These are phyloP conservation scores for Emmonsia crescens DNA, from an alignment of 2,329 filamentous ascomycete genomes.

Conservation along the genomic window DNA sequence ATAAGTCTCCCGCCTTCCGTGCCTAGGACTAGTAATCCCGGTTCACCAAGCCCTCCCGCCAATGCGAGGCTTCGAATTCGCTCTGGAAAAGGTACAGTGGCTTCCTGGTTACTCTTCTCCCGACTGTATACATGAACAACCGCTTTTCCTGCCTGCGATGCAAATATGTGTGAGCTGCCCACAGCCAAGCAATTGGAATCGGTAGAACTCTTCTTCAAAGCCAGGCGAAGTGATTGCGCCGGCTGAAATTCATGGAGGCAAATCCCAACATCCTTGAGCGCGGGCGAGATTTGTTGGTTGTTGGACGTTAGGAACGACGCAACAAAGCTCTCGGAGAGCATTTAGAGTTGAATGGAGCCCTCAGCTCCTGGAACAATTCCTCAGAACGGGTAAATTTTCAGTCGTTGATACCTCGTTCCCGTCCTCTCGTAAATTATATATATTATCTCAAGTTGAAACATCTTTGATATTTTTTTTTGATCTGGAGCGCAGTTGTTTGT, in stretches of 20 bases:
- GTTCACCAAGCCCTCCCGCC: slow-evolving; percentile 48
- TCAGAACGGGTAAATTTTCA: background rate
- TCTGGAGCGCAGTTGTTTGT: too few relatives aligned
- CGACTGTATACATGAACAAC: slow-evolving; percentile 88
- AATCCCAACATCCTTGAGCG: slow-evolving; percentile 70
- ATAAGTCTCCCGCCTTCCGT: slow-evolving; percentile 78
- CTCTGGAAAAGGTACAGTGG: slow-evolving; percentile 77
- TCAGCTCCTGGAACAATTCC: background rate
- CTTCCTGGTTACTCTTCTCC: slow-evolving; percentile 75
- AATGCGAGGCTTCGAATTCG: slow-evolving; percentile 68
- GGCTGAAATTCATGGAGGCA: slow-evolving; percentile 77
- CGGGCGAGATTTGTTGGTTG: slow-evolving; percentile 31
- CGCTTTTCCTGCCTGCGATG: slow-evolving; percentile 82
- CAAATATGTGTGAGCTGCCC: slow-evolving; percentile 74
- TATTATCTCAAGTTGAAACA: background rate
- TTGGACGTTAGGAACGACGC: slow-evolving; percentile 33
- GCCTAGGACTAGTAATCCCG: slow-evolving; percentile 59
- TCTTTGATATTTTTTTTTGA: background rate
- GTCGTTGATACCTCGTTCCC: background rate
- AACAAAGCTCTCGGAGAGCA: slow-evolving; percentile 41
- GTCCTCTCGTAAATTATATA: background rate
- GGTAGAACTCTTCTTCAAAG: slow-evolving; percentile 89
- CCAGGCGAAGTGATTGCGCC: slow-evolving; percentile 58
- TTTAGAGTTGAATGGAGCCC: slow-evolving; percentile 19
- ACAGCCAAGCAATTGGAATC: slow-evolving; percentile 67